Evolutionary conservation across 768 basidiomycete species (phyloP).

Genomic region (Calocera viscosa): DNA sequence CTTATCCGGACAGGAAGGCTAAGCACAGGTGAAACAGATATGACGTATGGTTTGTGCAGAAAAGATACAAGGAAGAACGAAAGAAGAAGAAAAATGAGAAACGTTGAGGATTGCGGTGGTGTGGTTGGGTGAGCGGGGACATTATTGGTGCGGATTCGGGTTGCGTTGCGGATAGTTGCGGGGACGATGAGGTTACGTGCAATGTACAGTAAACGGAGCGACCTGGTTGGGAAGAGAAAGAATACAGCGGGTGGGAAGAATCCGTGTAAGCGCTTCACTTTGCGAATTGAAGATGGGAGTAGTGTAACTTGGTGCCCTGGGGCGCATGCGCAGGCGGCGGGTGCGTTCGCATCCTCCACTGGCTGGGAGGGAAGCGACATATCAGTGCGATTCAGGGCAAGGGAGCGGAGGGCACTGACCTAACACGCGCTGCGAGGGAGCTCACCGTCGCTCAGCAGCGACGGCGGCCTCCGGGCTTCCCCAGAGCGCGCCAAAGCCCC

Average conservation of each 20-base stretch:
- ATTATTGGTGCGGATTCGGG: conserved; percentile 5
- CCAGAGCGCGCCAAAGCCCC: conserved; percentile 4
- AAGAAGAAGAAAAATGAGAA: background rate
- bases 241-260: background rate
- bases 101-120: conserved; percentile 6
- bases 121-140: background rate
- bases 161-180: background rate
- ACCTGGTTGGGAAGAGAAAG: background rate
- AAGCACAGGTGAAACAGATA: background rate
- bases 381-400: background rate
- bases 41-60: background rate
- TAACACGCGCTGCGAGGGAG: background rate
- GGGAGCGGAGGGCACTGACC: background rate
- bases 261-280: background rate
- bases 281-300: conserved; percentile 3
- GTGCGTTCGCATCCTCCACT: background rate
- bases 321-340: background rate
- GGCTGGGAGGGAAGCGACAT: background rate
- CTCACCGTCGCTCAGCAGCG: background rate
- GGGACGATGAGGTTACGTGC: conserved; percentile 6
- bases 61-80: background rate
- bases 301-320: background rate
- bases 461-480: background rate
- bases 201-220: background rate
- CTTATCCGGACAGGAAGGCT: background rate